Conservation (phyloP, 192 early-diverging fungal species). For the Kappamyces sp. region DNA sequence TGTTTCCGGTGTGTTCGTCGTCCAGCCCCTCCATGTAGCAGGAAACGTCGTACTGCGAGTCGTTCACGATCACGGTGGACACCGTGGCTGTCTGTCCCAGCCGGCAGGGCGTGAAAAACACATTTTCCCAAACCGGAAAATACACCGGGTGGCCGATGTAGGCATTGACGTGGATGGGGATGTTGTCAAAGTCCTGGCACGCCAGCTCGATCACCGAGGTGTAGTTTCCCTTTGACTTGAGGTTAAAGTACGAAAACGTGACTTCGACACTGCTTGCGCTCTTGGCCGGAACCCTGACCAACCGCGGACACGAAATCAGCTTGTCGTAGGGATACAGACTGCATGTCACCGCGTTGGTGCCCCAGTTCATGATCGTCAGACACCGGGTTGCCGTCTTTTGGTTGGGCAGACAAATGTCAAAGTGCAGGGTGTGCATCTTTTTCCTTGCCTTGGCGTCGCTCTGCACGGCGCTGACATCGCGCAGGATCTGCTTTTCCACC, state of each 20-base stretch:
- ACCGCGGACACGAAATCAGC: constrained; percentile 41
- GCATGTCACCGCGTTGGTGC: constrained; percentile 36
- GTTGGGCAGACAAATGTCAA: constrained; percentile 37
- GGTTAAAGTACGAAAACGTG: constrained; percentile 26
- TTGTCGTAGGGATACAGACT: constrained; percentile 46
- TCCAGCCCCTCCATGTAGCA: constrained; percentile 23
- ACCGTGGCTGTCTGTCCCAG: constrained; percentile 26
- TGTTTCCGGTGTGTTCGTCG: background rate
- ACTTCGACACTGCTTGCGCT: constrained; percentile 55
- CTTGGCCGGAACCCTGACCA: constrained; percentile 44
- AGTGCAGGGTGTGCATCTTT: constrained; percentile 50
- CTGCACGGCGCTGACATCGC: constrained; percentile 50
- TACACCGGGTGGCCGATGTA: constrained; percentile 50
- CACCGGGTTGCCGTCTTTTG: constrained; percentile 31
- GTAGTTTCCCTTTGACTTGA: constrained; percentile 28
- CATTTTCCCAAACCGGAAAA: constrained; percentile 47
- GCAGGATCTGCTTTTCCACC: constrained; percentile 41
- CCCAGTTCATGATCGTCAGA: constrained; percentile 51
- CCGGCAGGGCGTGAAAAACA: constrained; percentile 47
- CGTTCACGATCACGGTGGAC: constrained; percentile 38
- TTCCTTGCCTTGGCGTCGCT: constrained; percentile 33
- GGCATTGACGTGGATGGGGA: constrained; percentile 42
- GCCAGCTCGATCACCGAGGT: constrained; percentile 46
- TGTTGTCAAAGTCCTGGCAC: constrained; percentile 58
- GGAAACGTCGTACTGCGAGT: constrained; percentile 48